Evolutionary conservation across 495 filamentous ascomycete genomes (phyloP).

Genomic region (Lophium mytilinum): DNA sequence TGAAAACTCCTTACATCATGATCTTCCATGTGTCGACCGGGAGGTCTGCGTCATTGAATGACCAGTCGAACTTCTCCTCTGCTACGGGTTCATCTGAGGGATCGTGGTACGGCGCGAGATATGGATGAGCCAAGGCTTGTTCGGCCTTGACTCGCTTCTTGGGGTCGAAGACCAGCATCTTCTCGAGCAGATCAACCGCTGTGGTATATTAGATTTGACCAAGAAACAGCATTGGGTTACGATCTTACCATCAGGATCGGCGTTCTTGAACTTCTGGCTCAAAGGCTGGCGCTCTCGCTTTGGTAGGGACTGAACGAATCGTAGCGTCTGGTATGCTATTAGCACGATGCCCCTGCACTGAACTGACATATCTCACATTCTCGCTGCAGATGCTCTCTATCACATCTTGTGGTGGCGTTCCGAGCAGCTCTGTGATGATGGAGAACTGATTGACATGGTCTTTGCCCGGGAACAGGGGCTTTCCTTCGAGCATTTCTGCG

Average conservation of each 20-base stretch:
- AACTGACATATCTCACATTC: conserved; percentile 57
- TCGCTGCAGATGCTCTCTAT: conserved; percentile 98
- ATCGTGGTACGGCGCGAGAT: conserved; percentile 94
- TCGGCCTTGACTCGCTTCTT: conserved; percentile 80
- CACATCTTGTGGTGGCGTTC: conserved; percentile 97
- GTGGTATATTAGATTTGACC: conserved; percentile 5
- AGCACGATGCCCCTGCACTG: background rate
- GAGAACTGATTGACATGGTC: conserved; percentile 99
- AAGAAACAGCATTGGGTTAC: background rate
- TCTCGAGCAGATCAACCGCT: conserved; percentile 92
- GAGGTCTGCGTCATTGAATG: conserved; percentile 97
- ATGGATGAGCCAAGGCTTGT: conserved; percentile 81
- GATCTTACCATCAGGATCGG: conserved; percentile 77
- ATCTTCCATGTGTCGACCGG: conserved; percentile 99
- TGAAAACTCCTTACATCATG: conserved; percentile 80
- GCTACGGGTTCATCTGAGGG: conserved; percentile 92
- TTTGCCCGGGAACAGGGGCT: conserved; percentile 96
- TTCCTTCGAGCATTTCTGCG: conserved; percentile 97
- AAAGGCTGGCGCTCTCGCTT: conserved; percentile 88
- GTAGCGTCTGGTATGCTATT: conserved; percentile 57
- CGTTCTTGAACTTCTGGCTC: conserved; percentile 89
- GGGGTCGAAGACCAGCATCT: conserved; percentile 96
- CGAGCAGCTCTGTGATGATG: conserved; percentile 95
- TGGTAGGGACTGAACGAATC: conserved; percentile 97
- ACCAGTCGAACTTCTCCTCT: conserved; percentile 99